Evolutionary conservation across 2,329 filamentous ascomycete species (phyloP), one percentile per base, ranked within the genome.

Genomic region (Aulographum hederae): DNA sequence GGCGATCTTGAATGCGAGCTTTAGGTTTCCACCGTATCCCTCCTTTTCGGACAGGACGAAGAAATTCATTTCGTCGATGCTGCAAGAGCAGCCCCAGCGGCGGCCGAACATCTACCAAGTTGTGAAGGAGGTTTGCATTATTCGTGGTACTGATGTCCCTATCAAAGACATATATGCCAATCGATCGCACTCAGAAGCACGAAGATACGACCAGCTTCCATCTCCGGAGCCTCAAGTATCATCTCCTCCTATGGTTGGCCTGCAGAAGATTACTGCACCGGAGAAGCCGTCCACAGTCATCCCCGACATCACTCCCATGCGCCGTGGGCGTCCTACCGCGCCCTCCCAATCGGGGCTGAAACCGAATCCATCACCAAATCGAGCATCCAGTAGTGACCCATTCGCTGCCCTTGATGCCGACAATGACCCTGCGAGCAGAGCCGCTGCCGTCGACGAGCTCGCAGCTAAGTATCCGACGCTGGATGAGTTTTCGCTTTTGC

Each of bases 41-140:
- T 61, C 69, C 13, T 98, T 98, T 50, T 94, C 89, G 0, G 80
- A 92, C 43, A 72, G 78, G 34, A 57, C 94, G 34, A 94, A 94
- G 61, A 73, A 76, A 45, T 61, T 98, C 26, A 95, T 95, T 49
- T 78, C 82, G 10, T 86, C 73, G 33, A 95, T 94, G 89, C 60
- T 98, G 46, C 75, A 72, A 44, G 89, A 95, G 51, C 73, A 78
- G 42, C 81, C 82, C 32, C 65, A 73, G 38, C 58, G 67, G 31
- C 69, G 89, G 39, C 89, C 89, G 3, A 95, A 86, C 47, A 92
- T 98, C 38, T 98, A 93, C 48, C 78, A 94, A 52, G 82, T 92
- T 3, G 61, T 98, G 19, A 71, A 73, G 38, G 85, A 95, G 56
- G 72, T 77, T 18, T 94, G 85, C 53, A 61, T 68, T 21, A 91